These are phyloP conservation scores for Aspergillus ochraceus DNA, from an alignment of 2,329 filamentous ascomycete species.

Conservation along the genomic window DNA sequence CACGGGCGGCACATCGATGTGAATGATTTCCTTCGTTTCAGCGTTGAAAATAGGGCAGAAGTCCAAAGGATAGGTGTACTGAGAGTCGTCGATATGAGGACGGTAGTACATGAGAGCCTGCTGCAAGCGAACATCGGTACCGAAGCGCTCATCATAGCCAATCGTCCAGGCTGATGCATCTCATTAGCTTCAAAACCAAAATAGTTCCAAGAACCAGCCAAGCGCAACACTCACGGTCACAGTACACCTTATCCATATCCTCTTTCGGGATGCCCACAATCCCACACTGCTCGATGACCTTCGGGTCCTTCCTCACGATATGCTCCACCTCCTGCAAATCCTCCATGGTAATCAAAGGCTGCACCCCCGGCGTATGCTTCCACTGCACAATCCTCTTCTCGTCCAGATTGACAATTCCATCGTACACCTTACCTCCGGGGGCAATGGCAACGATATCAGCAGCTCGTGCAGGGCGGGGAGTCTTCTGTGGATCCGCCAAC, in stretches of 20 bases:
- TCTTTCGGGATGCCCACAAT: slow-evolving; percentile 76
- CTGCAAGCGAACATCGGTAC: slow-evolving; percentile 74
- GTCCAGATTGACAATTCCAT: slow-evolving; percentile 75
- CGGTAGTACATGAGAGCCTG: slow-evolving; percentile 96
- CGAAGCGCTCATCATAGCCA: slow-evolving; percentile 88
- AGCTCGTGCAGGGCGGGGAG: slow-evolving; percentile 65
- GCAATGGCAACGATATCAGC: slow-evolving; percentile 84
- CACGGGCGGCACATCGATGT: slow-evolving; percentile 79
- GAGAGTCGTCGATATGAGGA: slow-evolving; percentile 78
- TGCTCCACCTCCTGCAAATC: slow-evolving; percentile 80
- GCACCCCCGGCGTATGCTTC: slow-evolving; percentile 72
- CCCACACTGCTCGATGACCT: slow-evolving; percentile 86
- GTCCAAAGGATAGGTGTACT: slow-evolving; percentile 88
- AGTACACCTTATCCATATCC: slow-evolving; percentile 95
- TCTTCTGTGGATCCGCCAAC: slow-evolving; percentile 64
- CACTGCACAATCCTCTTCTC: slow-evolving; percentile 68
- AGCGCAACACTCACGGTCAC: slow-evolving; percentile 63
- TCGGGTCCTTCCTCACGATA: slow-evolving; percentile 72
- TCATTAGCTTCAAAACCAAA: neutral
- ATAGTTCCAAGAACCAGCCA: neutral
- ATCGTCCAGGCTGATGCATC: slow-evolving; percentile 74
- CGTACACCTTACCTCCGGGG: slow-evolving; percentile 74
- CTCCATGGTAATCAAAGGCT: slow-evolving; percentile 91
- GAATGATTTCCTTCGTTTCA: slow-evolving; percentile 73
- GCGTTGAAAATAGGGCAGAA: slow-evolving; percentile 91